These are phyloP conservation scores for Holtermanniella nyarrowii DNA, from an alignment of 768 basidiomycete species.

Conservation along the genomic window DNA sequence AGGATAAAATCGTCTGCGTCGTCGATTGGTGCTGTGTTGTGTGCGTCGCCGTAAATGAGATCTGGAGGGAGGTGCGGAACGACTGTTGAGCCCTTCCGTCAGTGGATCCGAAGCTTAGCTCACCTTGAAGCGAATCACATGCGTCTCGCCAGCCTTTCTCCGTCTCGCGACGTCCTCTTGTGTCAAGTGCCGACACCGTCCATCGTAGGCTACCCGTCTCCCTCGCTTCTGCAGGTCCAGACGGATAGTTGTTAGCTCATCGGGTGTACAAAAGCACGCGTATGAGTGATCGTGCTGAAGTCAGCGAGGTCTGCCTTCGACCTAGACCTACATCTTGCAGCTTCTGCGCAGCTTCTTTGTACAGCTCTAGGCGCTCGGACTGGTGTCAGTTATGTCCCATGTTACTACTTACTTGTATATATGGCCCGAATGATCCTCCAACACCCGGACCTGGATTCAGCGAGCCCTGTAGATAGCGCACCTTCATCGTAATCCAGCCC, in stretches of 20 bases:
- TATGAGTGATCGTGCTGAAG: constrained; percentile 78
- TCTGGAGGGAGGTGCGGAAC: constrained; percentile 50
- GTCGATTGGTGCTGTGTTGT: constrained; percentile 8
- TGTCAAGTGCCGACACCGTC: constrained; percentile 70
- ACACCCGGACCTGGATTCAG: constrained; percentile 58
- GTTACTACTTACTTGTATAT: constrained; percentile 58
- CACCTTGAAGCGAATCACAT: constrained; percentile 80
- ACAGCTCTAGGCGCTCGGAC: constrained; percentile 83
- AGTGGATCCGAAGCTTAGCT: neutral
- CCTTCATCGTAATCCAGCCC: constrained; percentile 86
- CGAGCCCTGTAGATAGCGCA: constrained; percentile 38
- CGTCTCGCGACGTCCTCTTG: constrained; percentile 73
- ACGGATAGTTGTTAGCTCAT: constrained; percentile 58
- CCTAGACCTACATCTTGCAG: constrained; percentile 59
- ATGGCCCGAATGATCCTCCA: constrained; percentile 68
- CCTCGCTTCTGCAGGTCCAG: constrained; percentile 62
- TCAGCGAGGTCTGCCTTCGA: constrained; percentile 1
- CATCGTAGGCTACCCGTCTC: constrained; percentile 73
- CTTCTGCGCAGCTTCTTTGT: constrained; percentile 59
- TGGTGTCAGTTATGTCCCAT: constrained; percentile 35
- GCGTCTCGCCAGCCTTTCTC: constrained; percentile 63
- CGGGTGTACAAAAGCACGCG: constrained; percentile 81
- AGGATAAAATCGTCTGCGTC: constrained; percentile 73
- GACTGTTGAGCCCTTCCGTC: constrained; percentile 42
- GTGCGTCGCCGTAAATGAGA: constrained; percentile 57